Evolutionary conservation across 805 yeast species (phyloP), one percentile per base, ranked within the genome.

Genomic region (Candida adriatica): DNA sequence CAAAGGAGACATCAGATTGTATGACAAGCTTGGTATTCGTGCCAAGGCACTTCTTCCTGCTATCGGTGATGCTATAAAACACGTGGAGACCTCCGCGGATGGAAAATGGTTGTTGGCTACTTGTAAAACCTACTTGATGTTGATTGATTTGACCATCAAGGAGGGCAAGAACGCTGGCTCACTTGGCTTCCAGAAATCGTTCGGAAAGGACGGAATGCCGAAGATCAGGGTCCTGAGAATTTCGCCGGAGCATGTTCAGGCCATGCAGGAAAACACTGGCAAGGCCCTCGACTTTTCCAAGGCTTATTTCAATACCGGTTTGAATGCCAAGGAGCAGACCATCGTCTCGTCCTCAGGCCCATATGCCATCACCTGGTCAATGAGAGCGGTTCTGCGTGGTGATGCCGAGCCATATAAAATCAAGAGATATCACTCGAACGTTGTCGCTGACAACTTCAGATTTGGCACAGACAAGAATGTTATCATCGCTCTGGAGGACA

Each of bases 61-160:
- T 0, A 60, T 86, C 23, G 95, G 95, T 16, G 94, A 86, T 45
- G 62, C 74, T 2, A 72, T 82, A 30, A 58, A 68, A 24, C 81
- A 82, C 15, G 45, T 83, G 13, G 88, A 82, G 37, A 75, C 73
- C 1, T 75, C 94, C 6, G 72, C 80, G 14, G 88, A 82, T 52
- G 95, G 95, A 38, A 66, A 73, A 44, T 87, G 86, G 80, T 49
- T 86, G 25, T 61, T 87, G 37, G 92, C 87, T 2, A 87, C 95
- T 0, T 83, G 90, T 61, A 65, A 68, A 46, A 71, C 74, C 1
- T 83, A 82, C 49, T 58, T 87, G 39, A 61, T 87, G 33, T 64
- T 87, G 27, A 64, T 85, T 38, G 92, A 86, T 55, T 62, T 77
- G 10, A 61, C 66, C 24, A 75, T 80, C 36, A 74, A 73, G 36